Evolutionary conservation across 371 early-diverging fungal species (phyloP), one percentile per base, ranked within the genome.

Genomic region (Actinomortierella ambigua): DNA sequence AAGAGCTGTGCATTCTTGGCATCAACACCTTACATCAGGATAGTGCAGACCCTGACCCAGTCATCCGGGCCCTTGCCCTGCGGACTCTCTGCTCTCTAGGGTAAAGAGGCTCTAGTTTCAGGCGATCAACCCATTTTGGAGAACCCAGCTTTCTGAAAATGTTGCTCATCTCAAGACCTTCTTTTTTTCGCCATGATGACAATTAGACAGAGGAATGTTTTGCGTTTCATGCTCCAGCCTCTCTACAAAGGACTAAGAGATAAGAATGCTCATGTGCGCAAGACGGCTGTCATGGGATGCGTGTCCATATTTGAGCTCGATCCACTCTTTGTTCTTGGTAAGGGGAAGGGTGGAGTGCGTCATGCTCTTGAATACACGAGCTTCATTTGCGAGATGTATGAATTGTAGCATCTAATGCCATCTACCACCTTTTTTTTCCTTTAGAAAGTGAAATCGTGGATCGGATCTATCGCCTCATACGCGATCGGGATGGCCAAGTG

Each of bases 1-100:
- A 70, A 14, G 70, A 70, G 41, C 57, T 70, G 9, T 65, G 65
- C 40, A 57, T 70, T 43, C 48, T 70, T 13, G 52, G 70, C 55
- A 70, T 70, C 58, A 70, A 70, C 34, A 70, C 70, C 9, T 34
- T 70, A 5, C 65, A 59, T 24, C 70, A 70, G 40, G 70, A 70
- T 26, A 65, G 70, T 17, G 55, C 61, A 1, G 70, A 70, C 50
- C 61, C 50, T 2, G 70, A 70, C 47, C 70, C 70, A 3, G 60
- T 61, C 26, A 55, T 70, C 6, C 65, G 70, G 1, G 52, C 70
- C 8, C 65, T 70, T 2, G 70, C 70, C 3, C 44, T 70, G 11
- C 46, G 65, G 13, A 70, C 70, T 14, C 48, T 70, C 2, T 70
- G 70, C 40, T 64, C 65, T 3, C 70, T 70, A 6, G 62, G 71